Base-by-base conservation (phyloP, 257 asterid species). In the Penstemon davidsonii region DNA sequence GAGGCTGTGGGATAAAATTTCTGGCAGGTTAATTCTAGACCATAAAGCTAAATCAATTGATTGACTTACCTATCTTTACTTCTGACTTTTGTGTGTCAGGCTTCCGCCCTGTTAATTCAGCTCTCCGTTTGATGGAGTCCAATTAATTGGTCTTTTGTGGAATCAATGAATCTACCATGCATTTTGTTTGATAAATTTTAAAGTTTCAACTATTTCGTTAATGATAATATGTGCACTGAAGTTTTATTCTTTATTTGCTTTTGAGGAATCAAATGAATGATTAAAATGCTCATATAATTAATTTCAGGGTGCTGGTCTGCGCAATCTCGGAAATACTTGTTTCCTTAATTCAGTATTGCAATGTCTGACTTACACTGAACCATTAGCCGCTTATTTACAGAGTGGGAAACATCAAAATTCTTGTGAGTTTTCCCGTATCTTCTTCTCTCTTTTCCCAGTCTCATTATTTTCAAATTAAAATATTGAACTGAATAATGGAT, bases 241-340 rank as follows among this genome's bases (percentile, higher is more conserved):
- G 51, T 36, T 7, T 52, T 25, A 18, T 58, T 47, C 19, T 50
- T 52, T 7, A n/a, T 55, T 64, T 18, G 44, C 38, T 56, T 61
- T 8, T n/a, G 61, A 46, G 63, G 47, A 61, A 44, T 57, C 63
- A 15, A n/a, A 40, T 58, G 66, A 65, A 56, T 80, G 71, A 71
- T 60, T 39, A 41, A 15, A 19, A 6, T 61, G 55, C 72, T 49
- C 55, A 45, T 51, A 64, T 71, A 40, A 39, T 55, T 60, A 56
- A 73, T 78, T 78, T 64, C 96, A 94, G 99, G 99, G 99, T 58
- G 99, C 99, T 25, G 99, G 99, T 53, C 79, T 94, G 76, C 95
- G 90, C 71, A 94, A 94, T 75, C 99, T 94, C 42, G 99, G 99
- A 64, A 94, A 94, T 58, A 94, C 99, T 6, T 94, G 99, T 76